Evolutionary conservation across 768 basidiomycete species (phyloP).

Genomic region (Tremella fuciformis): DNA sequence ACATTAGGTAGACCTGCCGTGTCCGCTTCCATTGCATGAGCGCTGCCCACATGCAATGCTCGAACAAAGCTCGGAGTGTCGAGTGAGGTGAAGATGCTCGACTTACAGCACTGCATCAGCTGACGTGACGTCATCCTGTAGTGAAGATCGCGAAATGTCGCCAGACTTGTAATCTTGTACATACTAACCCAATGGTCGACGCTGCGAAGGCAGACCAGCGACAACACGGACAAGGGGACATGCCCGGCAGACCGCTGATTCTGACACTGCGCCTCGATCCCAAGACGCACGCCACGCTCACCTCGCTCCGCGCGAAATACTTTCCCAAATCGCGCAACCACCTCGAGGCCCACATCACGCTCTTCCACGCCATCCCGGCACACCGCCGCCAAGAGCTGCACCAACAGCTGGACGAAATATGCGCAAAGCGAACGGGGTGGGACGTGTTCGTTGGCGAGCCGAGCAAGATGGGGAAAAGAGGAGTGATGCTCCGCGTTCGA

Average conservation of each 20-base stretch:
- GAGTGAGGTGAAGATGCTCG: too few relatives aligned
- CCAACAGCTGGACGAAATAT: conserved; percentile 16
- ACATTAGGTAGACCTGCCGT: too few relatives aligned
- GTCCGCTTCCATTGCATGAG: too few relatives aligned
- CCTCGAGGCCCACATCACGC: conserved; percentile 36
- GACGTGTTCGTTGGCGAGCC: conserved; percentile 37
- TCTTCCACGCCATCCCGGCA: conserved; percentile 40
- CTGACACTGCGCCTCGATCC: conserved; percentile 37
- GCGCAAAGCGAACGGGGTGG: conserved; percentile 21
- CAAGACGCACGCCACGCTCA: conserved; percentile 27
- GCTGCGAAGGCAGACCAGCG: too few relatives aligned
- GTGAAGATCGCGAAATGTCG: too few relatives aligned
- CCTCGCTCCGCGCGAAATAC: conserved; percentile 32
- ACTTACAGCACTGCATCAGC: too few relatives aligned
- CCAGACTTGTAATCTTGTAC: too few relatives aligned
- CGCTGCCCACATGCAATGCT: too few relatives aligned
- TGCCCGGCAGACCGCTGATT: conserved; percentile 27
- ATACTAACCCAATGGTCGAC: too few relatives aligned
- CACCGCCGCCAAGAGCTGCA: conserved; percentile 32
- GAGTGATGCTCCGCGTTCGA: conserved; percentile 30
- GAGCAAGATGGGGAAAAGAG: conserved; percentile 36
- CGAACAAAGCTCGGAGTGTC: too few relatives aligned
- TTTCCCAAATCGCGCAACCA: conserved; percentile 39
- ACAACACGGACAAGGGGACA: too few relatives aligned
- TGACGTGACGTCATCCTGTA: too few relatives aligned